Evolutionary conservation across 2,329 filamentous ascomycete species (phyloP), one percentile per base, ranked within the genome.

Genomic region (Elsinoe batatas): DNA sequence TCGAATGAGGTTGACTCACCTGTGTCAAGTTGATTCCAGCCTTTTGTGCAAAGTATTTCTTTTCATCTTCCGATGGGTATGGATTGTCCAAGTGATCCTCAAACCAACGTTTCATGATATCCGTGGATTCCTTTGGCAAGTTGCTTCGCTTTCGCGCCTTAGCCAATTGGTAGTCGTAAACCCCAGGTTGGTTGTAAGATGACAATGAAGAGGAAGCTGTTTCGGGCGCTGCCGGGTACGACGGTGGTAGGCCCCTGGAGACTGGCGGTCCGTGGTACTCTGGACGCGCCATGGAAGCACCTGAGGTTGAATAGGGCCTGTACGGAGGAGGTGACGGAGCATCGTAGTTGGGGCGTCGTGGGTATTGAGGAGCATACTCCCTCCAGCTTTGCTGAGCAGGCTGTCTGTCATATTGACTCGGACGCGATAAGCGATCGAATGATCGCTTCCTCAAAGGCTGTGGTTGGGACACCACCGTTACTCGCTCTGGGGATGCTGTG

Each of bases 41-140:
- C 26, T 57, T 56, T 32, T 53, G 50, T 12, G 58, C 58, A 46
- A 60, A 60, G 42, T 56, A 57, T 30, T 57, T 57, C 22, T 70
- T 70, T 51, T 70, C 67, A 53, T 70, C 68, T 56, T 70, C 68
- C 32, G 65, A 69, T 20, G 68, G 68, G 53, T 70, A 70, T 10
- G 68, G 68, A 54, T 70, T 70, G 17, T 64, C 57, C 40, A 70
- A 68, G 59, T 70, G 69, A 63, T 68, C 58, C 56, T 70, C 68
- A 44, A 70, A 70, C 68, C 68, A 70, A n/a, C 62, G 64, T 61
- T 69, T 69, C 68, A 70, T 70, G 15, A 68, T 68, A 58, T 70
- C 68, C 43, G 68, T 70, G 32, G 68, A 69, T 57, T 68, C 65
- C 56, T 70, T 70, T 5, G 68, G 68, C 42, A 70, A 53, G 46